These are phyloP conservation scores for Aspergillus phoenicis DNA, from an alignment of 2,329 filamentous ascomycete genomes.

Conservation along the genomic window DNA sequence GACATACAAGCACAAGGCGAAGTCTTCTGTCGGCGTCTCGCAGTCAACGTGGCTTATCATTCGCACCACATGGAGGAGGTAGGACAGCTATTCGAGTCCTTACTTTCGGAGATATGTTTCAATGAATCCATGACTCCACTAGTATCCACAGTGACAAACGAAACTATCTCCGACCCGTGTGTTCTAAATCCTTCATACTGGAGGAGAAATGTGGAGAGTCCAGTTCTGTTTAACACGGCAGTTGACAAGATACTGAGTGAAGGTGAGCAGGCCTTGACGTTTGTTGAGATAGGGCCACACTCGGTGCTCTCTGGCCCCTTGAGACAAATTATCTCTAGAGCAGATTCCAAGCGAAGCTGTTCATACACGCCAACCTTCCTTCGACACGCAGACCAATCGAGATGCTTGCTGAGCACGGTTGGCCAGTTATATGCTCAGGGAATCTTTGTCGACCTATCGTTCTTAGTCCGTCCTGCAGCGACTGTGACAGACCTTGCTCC, in stretches of 20 bases:
- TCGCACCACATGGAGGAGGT: background rate
- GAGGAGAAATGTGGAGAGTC: background rate
- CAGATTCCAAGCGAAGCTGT: background rate
- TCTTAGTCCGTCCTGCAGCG: slow-evolving; percentile 19
- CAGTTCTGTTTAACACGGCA: background rate
- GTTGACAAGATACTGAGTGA: background rate
- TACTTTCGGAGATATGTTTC: background rate
- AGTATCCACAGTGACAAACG: background rate
- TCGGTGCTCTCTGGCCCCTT: background rate
- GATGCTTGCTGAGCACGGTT: background rate
- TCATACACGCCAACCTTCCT: background rate
- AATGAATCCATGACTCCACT: background rate
- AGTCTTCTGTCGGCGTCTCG: slow-evolving; percentile 8
- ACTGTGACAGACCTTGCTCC: slow-evolving; percentile 25
- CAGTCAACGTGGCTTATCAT: slow-evolving; percentile 25
- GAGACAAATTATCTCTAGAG: background rate
- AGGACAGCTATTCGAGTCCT: slow-evolving; percentile 9
- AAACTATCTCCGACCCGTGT: background rate
- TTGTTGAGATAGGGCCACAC: background rate
- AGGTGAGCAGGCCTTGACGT: background rate
- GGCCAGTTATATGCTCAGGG: slow-evolving; percentile 8
- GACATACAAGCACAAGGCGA: slow-evolving; percentile 13
- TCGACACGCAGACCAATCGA: background rate
- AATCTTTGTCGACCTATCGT: slow-evolving; percentile 30
- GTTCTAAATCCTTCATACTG: background rate